These are phyloP conservation scores for Naematelia aurantialba DNA, from an alignment of 768 basidiomycete species.

Conservation along the genomic window DNA sequence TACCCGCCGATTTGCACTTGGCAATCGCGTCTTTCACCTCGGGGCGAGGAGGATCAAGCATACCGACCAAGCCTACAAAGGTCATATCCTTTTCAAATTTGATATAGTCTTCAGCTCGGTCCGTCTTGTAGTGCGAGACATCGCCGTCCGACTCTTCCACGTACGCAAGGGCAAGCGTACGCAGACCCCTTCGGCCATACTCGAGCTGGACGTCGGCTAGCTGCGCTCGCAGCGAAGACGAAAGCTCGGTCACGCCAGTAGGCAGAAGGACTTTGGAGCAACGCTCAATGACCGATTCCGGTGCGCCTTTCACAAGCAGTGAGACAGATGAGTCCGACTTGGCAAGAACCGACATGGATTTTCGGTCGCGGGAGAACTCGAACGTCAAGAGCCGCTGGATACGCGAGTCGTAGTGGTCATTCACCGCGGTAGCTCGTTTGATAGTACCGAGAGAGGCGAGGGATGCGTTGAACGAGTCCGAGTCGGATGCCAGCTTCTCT, in stretches of 20 bases:
- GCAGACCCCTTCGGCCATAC: slow-evolving; percentile 77
- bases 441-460: slow-evolving; percentile 59
- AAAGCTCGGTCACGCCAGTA: slow-evolving; percentile 64
- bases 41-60: slow-evolving; percentile 96
- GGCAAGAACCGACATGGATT: slow-evolving; percentile 98
- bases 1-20: slow-evolving; percentile 87
- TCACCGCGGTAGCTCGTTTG: slow-evolving; percentile 75
- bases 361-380: slow-evolving; percentile 96
- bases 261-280: slow-evolving; percentile 57
- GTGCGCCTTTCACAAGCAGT: slow-evolving; percentile 91
- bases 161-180: slow-evolving; percentile 88
- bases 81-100: slow-evolving; percentile 87
- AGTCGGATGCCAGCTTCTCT: slow-evolving; percentile 82
- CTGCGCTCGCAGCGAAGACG: slow-evolving; percentile 58
- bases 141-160: slow-evolving; percentile 72
- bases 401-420: slow-evolving; percentile 70
- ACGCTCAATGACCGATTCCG: slow-evolving; percentile 87
- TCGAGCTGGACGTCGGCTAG: slow-evolving; percentile 65
- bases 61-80: slow-evolving; percentile 92
- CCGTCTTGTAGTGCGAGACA: slow-evolving; percentile 72
- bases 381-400: slow-evolving; percentile 85
- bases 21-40: slow-evolving; percentile 82
- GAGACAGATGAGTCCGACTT: slow-evolving; percentile 57
- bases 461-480: slow-evolving; percentile 55
- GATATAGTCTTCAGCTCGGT: slow-evolving; percentile 74